Evolutionary conservation across 2,329 filamentous ascomycete species (phyloP).

Genomic region (Zymoseptoria pseudotritici): DNA sequence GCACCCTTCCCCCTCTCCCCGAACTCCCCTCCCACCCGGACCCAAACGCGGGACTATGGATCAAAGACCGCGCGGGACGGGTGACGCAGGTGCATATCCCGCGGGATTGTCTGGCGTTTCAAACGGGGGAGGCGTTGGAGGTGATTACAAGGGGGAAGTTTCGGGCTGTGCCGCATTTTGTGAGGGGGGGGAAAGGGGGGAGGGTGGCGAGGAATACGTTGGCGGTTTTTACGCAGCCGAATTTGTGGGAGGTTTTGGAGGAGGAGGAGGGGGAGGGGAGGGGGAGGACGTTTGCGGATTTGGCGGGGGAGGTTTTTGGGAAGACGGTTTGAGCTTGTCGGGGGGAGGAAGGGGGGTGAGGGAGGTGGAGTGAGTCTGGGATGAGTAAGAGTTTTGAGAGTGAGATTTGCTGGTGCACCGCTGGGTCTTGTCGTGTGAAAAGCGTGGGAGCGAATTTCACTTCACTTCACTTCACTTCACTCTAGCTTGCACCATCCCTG

Average conservation of each 20-base stretch:
- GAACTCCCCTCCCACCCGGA: conserved; percentile 75
- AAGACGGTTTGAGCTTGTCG: conserved; percentile 15
- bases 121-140: conserved; percentile 88
- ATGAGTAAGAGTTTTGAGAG: no score
- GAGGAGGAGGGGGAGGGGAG: conserved; percentile 25
- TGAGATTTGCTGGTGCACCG: no score
- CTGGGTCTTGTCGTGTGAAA: no score
- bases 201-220: conserved; percentile 64
- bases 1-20: conserved; percentile 36
- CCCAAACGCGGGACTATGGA: conserved; percentile 82
- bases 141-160: conserved; percentile 86
- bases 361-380: no score
- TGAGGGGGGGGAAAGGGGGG: conserved; percentile 60
- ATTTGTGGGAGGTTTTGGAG: conserved; percentile 68
- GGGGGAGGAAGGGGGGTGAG: no score
- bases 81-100: conserved; percentile 91
- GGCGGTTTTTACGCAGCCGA: conserved; percentile 95
- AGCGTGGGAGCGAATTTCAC: not conserved
- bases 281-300: conserved; percentile 28
- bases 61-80: conserved; percentile 72
- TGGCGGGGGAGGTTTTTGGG: conserved; percentile 16
- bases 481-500: not conserved
- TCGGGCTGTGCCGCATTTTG: conserved; percentile 93
- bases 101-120: conserved; percentile 84
- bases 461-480: not conserved